Conservation (phyloP, 371 early-diverging fungal species). For the Thermomucor indicae-seudaticae region DNA sequence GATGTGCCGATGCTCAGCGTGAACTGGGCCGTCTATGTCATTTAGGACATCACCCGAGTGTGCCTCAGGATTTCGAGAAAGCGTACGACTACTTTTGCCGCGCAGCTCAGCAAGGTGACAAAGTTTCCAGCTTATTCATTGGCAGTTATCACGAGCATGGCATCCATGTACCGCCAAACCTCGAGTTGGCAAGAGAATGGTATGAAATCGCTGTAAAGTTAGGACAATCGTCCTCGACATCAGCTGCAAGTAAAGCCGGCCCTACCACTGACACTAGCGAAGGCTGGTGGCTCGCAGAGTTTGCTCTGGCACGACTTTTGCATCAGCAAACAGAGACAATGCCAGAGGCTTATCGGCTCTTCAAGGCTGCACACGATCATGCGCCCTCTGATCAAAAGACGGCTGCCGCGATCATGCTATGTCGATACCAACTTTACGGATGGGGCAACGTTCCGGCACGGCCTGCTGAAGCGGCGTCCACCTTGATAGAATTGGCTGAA, state of each 20-base stretch:
- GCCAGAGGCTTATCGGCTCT: slow-evolving; percentile 19
- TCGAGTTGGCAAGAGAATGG: slow-evolving; percentile 28
- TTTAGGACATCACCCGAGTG: slow-evolving; percentile 9
- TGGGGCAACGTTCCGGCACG: slow-evolving; percentile 12
- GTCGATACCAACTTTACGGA: slow-evolving; percentile 7
- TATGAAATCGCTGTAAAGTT: slow-evolving; percentile 28
- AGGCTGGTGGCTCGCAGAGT: slow-evolving; percentile 37
- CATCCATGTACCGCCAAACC: slow-evolving; percentile 34
- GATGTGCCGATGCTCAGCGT: slow-evolving; percentile 31
- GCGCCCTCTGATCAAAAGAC: slow-evolving; percentile 16
- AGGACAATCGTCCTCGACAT: no score
- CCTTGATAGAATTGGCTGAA: slow-evolving; percentile 24
- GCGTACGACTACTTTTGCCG: slow-evolving; percentile 41
- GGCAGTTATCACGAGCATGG: slow-evolving; percentile 45
- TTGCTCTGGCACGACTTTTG: slow-evolving; percentile 32
- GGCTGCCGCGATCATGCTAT: slow-evolving; percentile 14
- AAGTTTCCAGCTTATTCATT: slow-evolving; percentile 33
- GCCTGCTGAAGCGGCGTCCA: slow-evolving; percentile 18
- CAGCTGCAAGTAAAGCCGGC: no score
- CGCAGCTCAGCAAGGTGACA: slow-evolving; percentile 30
- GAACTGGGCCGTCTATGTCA: slow-evolving; percentile 38
- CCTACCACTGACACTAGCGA: slow-evolving; percentile 8
- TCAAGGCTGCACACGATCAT: slow-evolving; percentile 12
- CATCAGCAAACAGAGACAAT: slow-evolving; percentile 23
- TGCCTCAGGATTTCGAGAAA: slow-evolving; percentile 38